These are phyloP conservation scores for Phyllachora maydis DNA, from an alignment of 2,329 filamentous ascomycete species.

Conservation along the genomic window DNA sequence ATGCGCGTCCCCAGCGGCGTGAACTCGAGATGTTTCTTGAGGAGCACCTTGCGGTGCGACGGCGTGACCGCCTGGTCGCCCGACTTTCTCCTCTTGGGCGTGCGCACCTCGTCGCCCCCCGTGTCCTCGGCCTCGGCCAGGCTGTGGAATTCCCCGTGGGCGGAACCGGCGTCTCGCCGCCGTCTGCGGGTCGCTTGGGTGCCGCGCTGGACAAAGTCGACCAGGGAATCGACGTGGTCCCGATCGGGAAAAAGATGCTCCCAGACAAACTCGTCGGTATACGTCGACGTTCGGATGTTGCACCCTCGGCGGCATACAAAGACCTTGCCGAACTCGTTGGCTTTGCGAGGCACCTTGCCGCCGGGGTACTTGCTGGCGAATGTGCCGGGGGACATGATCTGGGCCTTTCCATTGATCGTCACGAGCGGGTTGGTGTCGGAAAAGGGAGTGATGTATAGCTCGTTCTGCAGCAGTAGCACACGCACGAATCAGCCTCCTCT, in stretches of 20 bases:
- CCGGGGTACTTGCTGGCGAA: conserved; percentile 53
- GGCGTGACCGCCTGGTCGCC: conserved; percentile 22
- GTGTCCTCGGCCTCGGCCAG: conserved; percentile 9
- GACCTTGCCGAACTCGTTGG: conserved; percentile 60
- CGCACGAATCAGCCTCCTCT: conserved; percentile 4
- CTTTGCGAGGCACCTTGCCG: conserved; percentile 52
- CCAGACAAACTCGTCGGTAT: conserved; percentile 86
- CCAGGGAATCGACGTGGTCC: conserved; percentile 43
- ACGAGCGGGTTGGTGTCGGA: conserved; percentile 74
- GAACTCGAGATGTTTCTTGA: conserved; percentile 85
- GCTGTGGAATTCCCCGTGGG: too few relatives aligned
- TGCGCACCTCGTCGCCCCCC: conserved; percentile 11
- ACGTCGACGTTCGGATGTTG: conserved; percentile 72
- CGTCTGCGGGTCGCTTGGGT: conserved; percentile 51
- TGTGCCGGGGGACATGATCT: conserved; percentile 48
- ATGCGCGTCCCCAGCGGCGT: conserved; percentile 82
- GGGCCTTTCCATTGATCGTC: conserved; percentile 80
- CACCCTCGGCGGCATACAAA: conserved; percentile 83
- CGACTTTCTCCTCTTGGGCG: conserved; percentile 16
- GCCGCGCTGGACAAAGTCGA: conserved; percentile 41
- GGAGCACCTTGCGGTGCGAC: conserved; percentile 30
- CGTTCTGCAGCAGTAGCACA: conserved; percentile 40
- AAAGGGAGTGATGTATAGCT: conserved; percentile 75
- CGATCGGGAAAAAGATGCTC: conserved; percentile 60
- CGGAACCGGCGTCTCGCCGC: too few relatives aligned